These are phyloP conservation scores for Fusarium abutilonis DNA, from an alignment of 2,329 filamentous ascomycete genomes.

Conservation along the genomic window DNA sequence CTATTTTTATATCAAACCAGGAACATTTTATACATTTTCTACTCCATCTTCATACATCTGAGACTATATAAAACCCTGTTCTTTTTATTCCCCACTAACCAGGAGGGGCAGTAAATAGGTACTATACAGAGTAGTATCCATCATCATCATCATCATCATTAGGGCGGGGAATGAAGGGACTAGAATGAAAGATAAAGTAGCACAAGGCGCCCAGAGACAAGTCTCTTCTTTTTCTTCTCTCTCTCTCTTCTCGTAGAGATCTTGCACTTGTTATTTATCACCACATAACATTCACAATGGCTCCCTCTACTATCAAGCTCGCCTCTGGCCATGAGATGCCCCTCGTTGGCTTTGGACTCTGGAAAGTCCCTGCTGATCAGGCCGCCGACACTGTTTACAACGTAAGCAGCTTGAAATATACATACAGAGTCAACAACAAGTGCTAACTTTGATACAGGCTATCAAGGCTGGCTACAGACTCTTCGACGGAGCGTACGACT, in stretches of 20 bases:
- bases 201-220: not conserved
- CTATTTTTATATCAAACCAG: no score
- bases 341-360: constrained; percentile 70
- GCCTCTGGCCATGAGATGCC: constrained; percentile 43
- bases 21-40: no score
- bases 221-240: not conserved
- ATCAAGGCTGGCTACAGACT: constrained; percentile 64
- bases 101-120: no score
- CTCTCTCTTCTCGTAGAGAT: not conserved
- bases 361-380: constrained; percentile 68
- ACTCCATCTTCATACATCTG: no score
- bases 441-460: constrained; percentile 44
- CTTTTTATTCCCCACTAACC: no score
- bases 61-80: no score
- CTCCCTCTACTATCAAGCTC: constrained; percentile 38
- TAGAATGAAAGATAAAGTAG: constrained; percentile 16
- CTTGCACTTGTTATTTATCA: not conserved
- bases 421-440: not conserved
- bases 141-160: constrained; percentile 4
- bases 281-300: constrained; percentile 23
- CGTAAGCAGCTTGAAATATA: constrained; percentile 7
- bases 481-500: constrained; percentile 65
- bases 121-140: no score
- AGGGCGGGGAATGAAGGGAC: constrained; percentile 7
- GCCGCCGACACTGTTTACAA: constrained; percentile 70